phyloP scores from a whole-genome alignment of 2,329 filamentous ascomycete species.

The Albophoma yamanashiensis region DNA sequence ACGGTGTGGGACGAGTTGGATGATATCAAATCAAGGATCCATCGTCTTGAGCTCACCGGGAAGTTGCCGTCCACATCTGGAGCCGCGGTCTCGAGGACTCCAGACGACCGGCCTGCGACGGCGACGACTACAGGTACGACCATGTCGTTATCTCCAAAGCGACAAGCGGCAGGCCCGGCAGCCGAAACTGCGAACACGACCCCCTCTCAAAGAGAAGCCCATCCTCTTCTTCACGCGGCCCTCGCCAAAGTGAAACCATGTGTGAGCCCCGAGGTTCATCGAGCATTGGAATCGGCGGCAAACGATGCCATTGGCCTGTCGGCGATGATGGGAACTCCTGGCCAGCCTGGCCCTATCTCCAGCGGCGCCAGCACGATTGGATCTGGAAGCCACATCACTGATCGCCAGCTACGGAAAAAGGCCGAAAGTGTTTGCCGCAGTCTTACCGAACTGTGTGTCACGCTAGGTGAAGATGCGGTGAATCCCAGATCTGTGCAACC shows the following conservation, averaged over 20 bases:
- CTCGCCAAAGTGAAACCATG: slow-evolving; percentile 66
- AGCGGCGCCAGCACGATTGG: slow-evolving; percentile 55
- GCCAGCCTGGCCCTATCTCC: slow-evolving; percentile 58
- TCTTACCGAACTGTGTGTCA: slow-evolving; percentile 83
- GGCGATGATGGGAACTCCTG: slow-evolving; percentile 63
- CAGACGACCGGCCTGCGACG: slow-evolving; percentile 75
- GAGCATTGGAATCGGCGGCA: slow-evolving; percentile 69
- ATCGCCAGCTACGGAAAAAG: slow-evolving; percentile 80
- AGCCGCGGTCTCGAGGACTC: slow-evolving; percentile 63
- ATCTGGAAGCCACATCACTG: slow-evolving; percentile 45
- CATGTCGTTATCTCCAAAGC: slow-evolving; percentile 80
- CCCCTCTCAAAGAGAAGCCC: slow-evolving; percentile 44
- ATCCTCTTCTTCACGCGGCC: slow-evolving; percentile 72
- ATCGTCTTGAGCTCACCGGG: slow-evolving; percentile 79
- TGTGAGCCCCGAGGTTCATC: slow-evolving; percentile 62
- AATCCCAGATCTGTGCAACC: slow-evolving; percentile 5
- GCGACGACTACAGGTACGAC: slow-evolving; percentile 88
- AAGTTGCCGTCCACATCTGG: slow-evolving; percentile 77
- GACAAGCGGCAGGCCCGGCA: slow-evolving; percentile 22
- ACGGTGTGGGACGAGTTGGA: slow-evolving; percentile 98
- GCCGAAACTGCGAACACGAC: slow-evolving; percentile 28
- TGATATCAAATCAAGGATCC: slow-evolving; percentile 86
- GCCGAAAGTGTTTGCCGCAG: slow-evolving; percentile 88
- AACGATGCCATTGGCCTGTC: slow-evolving; percentile 72
- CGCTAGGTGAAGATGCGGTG: slow-evolving; percentile 53